phyloP scores from a whole-genome alignment of 2,329 filamentous ascomycete species.

The Neopestalotiopsis sp. region DNA sequence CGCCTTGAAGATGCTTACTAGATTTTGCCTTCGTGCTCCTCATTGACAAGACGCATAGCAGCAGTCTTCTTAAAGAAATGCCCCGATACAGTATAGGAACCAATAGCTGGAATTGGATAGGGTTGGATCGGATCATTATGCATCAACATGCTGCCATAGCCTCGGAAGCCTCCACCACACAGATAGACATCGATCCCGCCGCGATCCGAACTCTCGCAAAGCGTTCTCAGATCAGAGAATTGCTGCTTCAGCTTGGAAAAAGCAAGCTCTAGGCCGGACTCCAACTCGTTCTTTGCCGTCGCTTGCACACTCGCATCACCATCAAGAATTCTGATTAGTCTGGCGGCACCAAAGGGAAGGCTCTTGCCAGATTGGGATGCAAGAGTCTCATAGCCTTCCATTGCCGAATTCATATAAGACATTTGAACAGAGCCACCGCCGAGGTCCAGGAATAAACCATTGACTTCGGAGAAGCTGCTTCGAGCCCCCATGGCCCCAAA shows the following conservation, averaged over 20 bases:
- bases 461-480: constrained; percentile 71
- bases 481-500: constrained; percentile 85
- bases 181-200: constrained; percentile 76
- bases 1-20: constrained; percentile 44
- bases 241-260: constrained; percentile 56
- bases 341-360: constrained; percentile 66
- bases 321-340: constrained; percentile 56
- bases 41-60: constrained; percentile 57
- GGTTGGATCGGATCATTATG: constrained; percentile 73
- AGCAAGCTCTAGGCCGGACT: constrained; percentile 61
- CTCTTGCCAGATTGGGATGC: constrained; percentile 61
- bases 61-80: constrained; percentile 62
- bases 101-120: constrained; percentile 84
- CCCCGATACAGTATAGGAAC: constrained; percentile 73
- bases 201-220: constrained; percentile 33
- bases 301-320: constrained; percentile 45
- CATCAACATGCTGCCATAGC: constrained; percentile 91
- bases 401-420: constrained; percentile 62
- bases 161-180: constrained; percentile 87
- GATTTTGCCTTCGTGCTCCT: constrained; percentile 57
- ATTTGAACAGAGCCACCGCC: constrained; percentile 75
- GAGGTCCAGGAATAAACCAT: constrained; percentile 84
- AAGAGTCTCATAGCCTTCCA: constrained; percentile 52
- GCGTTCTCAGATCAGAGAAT: constrained; percentile 57
- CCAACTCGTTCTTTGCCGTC: constrained; percentile 59